Percentiles rank a stretch among this genome's conserved stretches.
Conservation (phyloP, 441 rosid genomes). For the Monsonia emarginata region DNA sequence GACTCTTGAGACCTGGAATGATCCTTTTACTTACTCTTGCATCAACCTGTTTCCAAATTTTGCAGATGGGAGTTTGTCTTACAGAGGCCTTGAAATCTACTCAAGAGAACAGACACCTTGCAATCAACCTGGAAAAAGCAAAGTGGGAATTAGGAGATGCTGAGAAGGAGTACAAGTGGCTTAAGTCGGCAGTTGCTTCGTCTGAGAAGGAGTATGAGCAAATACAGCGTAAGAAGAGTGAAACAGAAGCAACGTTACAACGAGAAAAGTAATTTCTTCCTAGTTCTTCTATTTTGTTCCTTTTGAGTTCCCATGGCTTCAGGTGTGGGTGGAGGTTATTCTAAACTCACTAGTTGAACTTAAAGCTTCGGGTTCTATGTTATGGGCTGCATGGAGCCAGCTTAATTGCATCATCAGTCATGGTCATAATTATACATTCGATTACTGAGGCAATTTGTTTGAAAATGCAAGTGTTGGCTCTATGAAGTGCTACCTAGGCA, state of each 20-base stretch:
- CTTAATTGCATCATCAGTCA: background rate
- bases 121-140: conserved; percentile 49
- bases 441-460: background rate
- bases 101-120: conserved; percentile 69
- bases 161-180: conserved; percentile 82
- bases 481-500: background rate
- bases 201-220: conserved; percentile 81
- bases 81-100: conserved; percentile 50
- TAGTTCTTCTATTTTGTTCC: conserved; percentile 1
- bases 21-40: background rate
- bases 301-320: background rate
- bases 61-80: conserved; percentile 69
- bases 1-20: conserved; percentile 1
- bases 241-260: conserved; percentile 44
- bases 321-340: background rate
- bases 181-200: conserved; percentile 57
- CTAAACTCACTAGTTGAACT: background rate
- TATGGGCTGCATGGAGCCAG: background rate
- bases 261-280: conserved; percentile 47
- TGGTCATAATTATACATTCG: background rate
- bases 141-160: conserved; percentile 75
- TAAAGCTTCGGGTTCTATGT: background rate
- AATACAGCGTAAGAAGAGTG: conserved; percentile 48
- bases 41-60: conserved; percentile 10
- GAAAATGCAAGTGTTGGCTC: background rate